phyloP scores from a whole-genome alignment of 2,329 filamentous ascomycete species.

The Sporothrix dimorphospora region DNA sequence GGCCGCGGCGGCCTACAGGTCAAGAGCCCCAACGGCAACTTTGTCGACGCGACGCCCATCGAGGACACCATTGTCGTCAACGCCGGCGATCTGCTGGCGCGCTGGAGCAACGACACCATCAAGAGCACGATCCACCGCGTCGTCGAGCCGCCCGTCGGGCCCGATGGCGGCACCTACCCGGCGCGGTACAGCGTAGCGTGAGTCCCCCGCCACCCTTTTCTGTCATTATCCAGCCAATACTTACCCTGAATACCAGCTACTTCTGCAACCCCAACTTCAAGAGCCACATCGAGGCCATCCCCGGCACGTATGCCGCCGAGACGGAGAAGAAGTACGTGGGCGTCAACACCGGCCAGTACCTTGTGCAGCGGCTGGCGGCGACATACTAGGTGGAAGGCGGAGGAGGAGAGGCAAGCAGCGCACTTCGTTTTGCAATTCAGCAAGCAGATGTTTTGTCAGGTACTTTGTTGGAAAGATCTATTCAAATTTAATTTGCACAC shows the following conservation, averaged over 20 bases:
- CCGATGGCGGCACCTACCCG: slow-evolving; percentile 63
- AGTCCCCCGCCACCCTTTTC: slow-evolving; percentile 37
- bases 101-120: slow-evolving; percentile 91
- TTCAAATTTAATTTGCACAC: too few species aligned
- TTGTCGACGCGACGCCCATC: slow-evolving; percentile 83
- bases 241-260: slow-evolving; percentile 54
- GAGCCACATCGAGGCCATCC: slow-evolving; percentile 75
- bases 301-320: slow-evolving; percentile 69
- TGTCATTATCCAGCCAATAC: not conserved
- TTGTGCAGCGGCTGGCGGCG: slow-evolving; percentile 74
- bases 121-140: slow-evolving; percentile 89
- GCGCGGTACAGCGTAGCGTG: slow-evolving; percentile 84
- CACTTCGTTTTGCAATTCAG: not conserved
- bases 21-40: slow-evolving; percentile 72
- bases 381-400: slow-evolving; percentile 61
- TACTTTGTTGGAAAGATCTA: not conserved
- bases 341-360: slow-evolving; percentile 79
- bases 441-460: not conserved
- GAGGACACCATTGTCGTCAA: slow-evolving; percentile 83
- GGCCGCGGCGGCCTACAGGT: slow-evolving; percentile 59
- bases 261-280: slow-evolving; percentile 88
- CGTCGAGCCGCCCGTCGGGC: slow-evolving; percentile 71
- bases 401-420: not conserved
- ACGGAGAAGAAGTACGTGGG: slow-evolving; percentile 76
- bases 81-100: slow-evolving; percentile 80